Conservation (phyloP, 2,329 filamentous ascomycete species). For the Erysiphe pulchra region DNA sequence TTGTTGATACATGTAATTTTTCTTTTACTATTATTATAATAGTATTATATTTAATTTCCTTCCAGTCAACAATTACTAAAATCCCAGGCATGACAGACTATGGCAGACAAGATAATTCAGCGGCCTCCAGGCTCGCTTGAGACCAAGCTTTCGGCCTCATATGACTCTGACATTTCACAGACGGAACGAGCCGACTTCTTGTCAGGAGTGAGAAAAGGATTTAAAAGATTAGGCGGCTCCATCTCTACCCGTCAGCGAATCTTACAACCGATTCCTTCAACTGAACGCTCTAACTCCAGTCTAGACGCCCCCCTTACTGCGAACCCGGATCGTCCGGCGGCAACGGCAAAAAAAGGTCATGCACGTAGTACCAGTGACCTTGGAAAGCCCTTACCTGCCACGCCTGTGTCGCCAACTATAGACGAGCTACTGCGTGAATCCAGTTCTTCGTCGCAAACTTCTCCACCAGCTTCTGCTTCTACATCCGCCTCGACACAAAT, state of each 20-base stretch:
- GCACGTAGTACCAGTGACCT: conserved; percentile 8
- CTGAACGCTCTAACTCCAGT: background rate
- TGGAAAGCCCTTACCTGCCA: conserved; percentile 13
- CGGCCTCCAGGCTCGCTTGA: conserved; percentile 10
- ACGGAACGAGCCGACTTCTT: conserved; percentile 8
- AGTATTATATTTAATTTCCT: background rate
- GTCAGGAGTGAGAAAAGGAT: conserved; percentile 10
- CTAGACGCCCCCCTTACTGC: background rate
- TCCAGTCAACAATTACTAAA: background rate
- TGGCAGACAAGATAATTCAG: conserved; percentile 12
- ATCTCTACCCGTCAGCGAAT: conserved; percentile 4
- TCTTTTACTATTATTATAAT: background rate
- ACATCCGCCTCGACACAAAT: too few species aligned
- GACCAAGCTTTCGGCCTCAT: conserved; percentile 7
- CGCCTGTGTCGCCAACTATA: conserved; percentile 8
- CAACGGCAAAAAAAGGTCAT: conserved; percentile 6
- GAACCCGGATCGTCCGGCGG: conserved; percentile 4
- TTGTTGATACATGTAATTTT: background rate
- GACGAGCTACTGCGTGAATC: conserved; percentile 3
- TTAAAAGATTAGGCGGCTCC: conserved; percentile 11
- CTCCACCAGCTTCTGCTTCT: conserved; percentile 4
- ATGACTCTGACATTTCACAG: conserved; percentile 8
- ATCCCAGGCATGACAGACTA: conserved; percentile 5
- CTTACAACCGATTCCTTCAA: background rate
- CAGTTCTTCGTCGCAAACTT: conserved; percentile 8